phyloP scores from a whole-genome alignment of 2,329 filamentous ascomycete species.

The Colletotrichum plurivorum region DNA sequence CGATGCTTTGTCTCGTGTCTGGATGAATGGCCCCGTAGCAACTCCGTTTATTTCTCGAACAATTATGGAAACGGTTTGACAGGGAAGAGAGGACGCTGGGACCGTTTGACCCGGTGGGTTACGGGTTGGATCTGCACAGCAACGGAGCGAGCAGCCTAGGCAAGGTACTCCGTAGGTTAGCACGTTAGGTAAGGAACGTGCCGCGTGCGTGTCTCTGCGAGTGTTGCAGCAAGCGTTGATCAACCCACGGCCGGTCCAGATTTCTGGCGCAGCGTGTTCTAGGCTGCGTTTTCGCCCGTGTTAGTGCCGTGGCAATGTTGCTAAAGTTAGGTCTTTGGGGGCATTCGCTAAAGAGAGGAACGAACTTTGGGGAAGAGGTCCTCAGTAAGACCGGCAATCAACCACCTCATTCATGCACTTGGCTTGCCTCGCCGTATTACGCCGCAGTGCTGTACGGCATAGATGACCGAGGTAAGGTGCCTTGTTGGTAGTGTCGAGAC shows the following conservation, averaged over 20 bases:
- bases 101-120: too few relatives aligned
- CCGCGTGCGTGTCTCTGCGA: slow-evolving; percentile 10
- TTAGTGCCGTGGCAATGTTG: slow-evolving; percentile 30
- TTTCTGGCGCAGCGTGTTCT: slow-evolving; percentile 33
- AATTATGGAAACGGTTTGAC: slow-evolving; percentile 18
- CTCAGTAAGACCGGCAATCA: neutral
- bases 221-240: slow-evolving; percentile 28
- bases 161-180: too few relatives aligned
- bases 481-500: too few relatives aligned
- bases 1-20: slow-evolving; percentile 26
- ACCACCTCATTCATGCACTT: neutral
- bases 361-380: slow-evolving; percentile 13
- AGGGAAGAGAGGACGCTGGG: neutral
- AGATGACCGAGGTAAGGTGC: too few relatives aligned
- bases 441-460: too few relatives aligned
- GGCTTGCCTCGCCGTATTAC: too few relatives aligned
- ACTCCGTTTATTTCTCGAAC: slow-evolving; percentile 26
- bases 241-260: slow-evolving; percentile 24
- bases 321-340: slow-evolving; percentile 36
- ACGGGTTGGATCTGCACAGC: too few relatives aligned
- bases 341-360: slow-evolving; percentile 19
- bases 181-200: neutral
- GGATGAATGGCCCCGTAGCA: slow-evolving; percentile 20
- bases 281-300: slow-evolving; percentile 22
- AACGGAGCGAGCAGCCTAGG: too few relatives aligned